Conservation (phyloP, 192 early-diverging fungal species). For the Backusella tuberculispora region DNA sequence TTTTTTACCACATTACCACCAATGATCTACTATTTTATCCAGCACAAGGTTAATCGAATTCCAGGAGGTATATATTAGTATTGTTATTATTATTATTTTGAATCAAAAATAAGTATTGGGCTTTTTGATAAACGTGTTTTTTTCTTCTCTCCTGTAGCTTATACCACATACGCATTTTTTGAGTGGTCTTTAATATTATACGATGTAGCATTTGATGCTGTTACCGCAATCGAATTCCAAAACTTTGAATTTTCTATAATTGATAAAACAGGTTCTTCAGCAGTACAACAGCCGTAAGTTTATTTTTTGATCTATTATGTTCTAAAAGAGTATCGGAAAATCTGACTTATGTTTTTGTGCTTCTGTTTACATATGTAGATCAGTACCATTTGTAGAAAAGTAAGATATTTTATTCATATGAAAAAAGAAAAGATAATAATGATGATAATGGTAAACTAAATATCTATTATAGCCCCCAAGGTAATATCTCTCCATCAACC, state of each 20-base stretch:
- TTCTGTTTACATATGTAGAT: conserved; percentile 9
- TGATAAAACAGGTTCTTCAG: conserved; percentile 36
- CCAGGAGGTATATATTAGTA: conserved; percentile 55
- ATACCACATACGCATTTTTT: conserved; percentile 82
- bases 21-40: conserved; percentile 77
- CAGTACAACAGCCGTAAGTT: background rate
- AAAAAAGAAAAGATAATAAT: background rate
- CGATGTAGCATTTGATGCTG: conserved; percentile 77
- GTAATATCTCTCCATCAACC: conserved; percentile 25
- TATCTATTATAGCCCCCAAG: conserved; percentile 23
- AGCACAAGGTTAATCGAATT: conserved; percentile 76
- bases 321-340: background rate
- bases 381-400: background rate
- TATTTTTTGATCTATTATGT: background rate
- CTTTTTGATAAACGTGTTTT: background rate
- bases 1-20: conserved; percentile 77
- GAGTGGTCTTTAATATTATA: conserved; percentile 84
- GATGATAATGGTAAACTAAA: background rate
- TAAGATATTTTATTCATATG: background rate
- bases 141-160: conserved; percentile 47
- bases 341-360: conserved; percentile 1
- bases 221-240: conserved; percentile 69
- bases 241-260: conserved; percentile 54
- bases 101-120: background rate
- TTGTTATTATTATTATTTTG: background rate